Percentiles rank a stretch among this genome's conserved stretches.
phyloP scores from a whole-genome alignment of 768 basidiomycete species.

The Leccinum disarticulatum region DNA sequence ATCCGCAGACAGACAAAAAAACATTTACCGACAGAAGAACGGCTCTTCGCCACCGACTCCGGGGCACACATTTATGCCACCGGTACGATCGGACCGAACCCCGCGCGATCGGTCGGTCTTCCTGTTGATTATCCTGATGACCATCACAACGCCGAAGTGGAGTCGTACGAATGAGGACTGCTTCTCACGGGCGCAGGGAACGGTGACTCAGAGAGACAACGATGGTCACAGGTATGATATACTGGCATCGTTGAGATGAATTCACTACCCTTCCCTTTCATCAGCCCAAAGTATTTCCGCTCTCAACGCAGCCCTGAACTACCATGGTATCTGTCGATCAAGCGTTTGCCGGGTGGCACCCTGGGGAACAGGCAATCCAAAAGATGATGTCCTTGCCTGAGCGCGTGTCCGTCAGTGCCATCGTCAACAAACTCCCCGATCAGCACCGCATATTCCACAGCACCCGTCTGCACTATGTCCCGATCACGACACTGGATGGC shows the following conservation, averaged over 20 bases:
- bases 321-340: constrained; percentile 11
- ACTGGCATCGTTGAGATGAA: not conserved
- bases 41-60: too few species aligned
- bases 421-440: constrained; percentile 27
- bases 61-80: not conserved
- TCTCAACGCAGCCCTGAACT: not conserved
- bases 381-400: constrained; percentile 23
- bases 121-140: not conserved
- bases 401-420: constrained; percentile 24
- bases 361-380: constrained; percentile 32
- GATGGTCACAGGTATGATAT: not conserved
- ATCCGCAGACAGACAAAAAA: too few species aligned
- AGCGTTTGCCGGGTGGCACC: constrained; percentile 45
- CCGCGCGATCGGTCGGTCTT: not conserved
- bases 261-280: too few species aligned
- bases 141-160: not conserved
- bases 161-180: not conserved
- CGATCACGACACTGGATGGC: constrained; percentile 33
- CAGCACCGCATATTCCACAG: constrained; percentile 35
- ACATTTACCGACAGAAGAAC: too few species aligned
- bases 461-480: constrained; percentile 30
- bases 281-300: not conserved
- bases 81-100: not conserved
- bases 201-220: not conserved
- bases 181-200: not conserved